A percentile compares a stretch with the other conserved stretches of the same genome.
Conservation (phyloP, 768 basidiomycete species). For the Astraeus odoratus region DNA sequence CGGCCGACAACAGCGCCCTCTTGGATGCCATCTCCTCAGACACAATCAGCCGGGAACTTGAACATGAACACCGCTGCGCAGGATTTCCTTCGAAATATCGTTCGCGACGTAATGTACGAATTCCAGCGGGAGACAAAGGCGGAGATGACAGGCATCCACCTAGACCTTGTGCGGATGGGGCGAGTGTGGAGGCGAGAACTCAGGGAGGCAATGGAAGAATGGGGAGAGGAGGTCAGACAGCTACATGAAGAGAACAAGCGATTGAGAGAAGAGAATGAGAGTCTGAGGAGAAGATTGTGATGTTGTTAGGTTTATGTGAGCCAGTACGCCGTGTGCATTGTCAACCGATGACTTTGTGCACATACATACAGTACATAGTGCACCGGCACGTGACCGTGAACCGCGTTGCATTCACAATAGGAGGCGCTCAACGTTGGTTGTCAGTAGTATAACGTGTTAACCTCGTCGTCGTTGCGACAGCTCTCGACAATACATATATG, state of each 20-base stretch:
- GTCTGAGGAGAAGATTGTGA: slow-evolving; percentile 37
- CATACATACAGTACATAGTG: too few relatives aligned
- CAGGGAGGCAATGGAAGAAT: slow-evolving; percentile 53
- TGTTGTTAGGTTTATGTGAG: neutral
- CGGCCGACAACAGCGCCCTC: slow-evolving; percentile 31
- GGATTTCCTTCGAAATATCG: slow-evolving; percentile 55
- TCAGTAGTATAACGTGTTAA: too few relatives aligned
- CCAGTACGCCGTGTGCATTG: too few relatives aligned
- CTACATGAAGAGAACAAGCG: slow-evolving; percentile 41
- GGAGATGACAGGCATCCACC: slow-evolving; percentile 70
- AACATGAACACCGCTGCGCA: slow-evolving; percentile 34
- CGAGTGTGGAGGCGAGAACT: slow-evolving; percentile 62
- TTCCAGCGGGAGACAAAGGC: slow-evolving; percentile 60
- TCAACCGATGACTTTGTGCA: too few relatives aligned
- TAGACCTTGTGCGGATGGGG: slow-evolving; percentile 69
- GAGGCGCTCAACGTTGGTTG: too few relatives aligned
- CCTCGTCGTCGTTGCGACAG: too few relatives aligned
- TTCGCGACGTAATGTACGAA: slow-evolving; percentile 69
- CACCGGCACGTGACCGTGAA: too few relatives aligned
- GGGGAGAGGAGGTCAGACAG: slow-evolving; percentile 47
- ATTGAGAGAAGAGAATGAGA: slow-evolving; percentile 62
- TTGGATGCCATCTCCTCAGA: slow-evolving; percentile 36
- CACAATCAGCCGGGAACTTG: slow-evolving; percentile 16
- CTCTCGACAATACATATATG: neutral
- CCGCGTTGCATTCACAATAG: too few relatives aligned